These are phyloP conservation scores for Fusarium newnesense DNA, from an alignment of 2,329 filamentous ascomycete species.

Conservation along the genomic window DNA sequence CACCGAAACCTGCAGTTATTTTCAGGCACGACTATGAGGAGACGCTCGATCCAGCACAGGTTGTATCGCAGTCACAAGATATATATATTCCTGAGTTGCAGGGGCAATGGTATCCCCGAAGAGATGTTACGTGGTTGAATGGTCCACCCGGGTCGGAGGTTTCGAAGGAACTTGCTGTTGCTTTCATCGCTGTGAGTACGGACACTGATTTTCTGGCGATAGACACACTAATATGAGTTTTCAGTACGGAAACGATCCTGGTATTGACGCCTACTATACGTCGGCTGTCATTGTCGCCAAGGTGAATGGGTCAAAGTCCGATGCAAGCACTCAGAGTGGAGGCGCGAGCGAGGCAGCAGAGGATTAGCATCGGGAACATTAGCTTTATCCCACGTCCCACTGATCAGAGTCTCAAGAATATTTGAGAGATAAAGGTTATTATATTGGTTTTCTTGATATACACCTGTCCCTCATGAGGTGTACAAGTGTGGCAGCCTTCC, in stretches of 20 bases:
- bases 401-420: accelerated
- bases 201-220: accelerated
- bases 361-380: not conserved
- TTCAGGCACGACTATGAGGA: not conserved
- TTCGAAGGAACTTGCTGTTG: conserved; percentile 10
- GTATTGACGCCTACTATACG: not conserved
- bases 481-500: too few species aligned
- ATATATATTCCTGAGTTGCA: too few species aligned
- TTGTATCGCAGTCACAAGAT: not conserved
- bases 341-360: not conserved
- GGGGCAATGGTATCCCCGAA: not conserved
- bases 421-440: not conserved
- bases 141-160: not conserved
- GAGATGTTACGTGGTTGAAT: conserved; percentile 22
- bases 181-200: not conserved
- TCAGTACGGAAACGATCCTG: conserved; percentile 13
- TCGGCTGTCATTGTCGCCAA: conserved; percentile 16
- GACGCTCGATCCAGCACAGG: not conserved
- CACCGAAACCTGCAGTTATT: not conserved
- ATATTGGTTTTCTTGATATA: too few species aligned
- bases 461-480: too few species aligned
- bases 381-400: accelerated
- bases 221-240: not conserved
- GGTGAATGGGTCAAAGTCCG: not conserved
- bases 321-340: not conserved